Percentiles rank a stretch among this genome's conserved stretches.
Evolutionary conservation across 306 rosid genomes (phyloP).

Genomic region (Trifolium dubium): DNA sequence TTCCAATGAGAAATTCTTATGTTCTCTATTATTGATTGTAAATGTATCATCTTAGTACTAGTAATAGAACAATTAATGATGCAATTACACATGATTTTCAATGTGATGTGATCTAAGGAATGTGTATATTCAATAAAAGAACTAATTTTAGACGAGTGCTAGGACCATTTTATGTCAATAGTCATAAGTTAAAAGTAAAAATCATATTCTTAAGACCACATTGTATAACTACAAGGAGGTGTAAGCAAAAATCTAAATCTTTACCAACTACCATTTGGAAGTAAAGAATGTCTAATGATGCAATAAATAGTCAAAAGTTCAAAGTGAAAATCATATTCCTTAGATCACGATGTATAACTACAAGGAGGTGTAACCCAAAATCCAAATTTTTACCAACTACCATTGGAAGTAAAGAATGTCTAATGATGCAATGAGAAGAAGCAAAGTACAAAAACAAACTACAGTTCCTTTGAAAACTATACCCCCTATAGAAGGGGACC

Average conservation of each 20-base stretch:
- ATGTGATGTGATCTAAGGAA: not conserved
- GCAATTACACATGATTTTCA: not conserved
- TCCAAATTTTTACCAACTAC: not conserved
- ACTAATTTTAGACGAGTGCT: not conserved
- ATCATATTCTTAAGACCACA: not conserved
- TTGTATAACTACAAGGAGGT: not conserved
- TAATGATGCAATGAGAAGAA: not conserved
- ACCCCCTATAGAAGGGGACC: conserved; percentile 39
- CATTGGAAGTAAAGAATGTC: not conserved
- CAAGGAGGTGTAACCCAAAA: not conserved
- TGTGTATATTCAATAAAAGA: not conserved
- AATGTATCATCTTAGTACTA: not conserved
- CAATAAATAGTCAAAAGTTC: not conserved
- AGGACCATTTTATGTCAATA: not conserved
- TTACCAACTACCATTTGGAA: not conserved
- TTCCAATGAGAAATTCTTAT: not conserved
- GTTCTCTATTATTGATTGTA: conserved; percentile 8
- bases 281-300: not conserved
- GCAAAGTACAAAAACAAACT: conserved; percentile 8
- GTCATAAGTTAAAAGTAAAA: conserved; percentile 10
- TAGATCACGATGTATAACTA: not conserved
- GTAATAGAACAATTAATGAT: not conserved
- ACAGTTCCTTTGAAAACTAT: conserved; percentile 17
- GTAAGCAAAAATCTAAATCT: not conserved
- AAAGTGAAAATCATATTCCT: not conserved